Base-by-base conservation (phyloP, 2,329 filamentous ascomycete genomes). In the Fusarium udum region DNA sequence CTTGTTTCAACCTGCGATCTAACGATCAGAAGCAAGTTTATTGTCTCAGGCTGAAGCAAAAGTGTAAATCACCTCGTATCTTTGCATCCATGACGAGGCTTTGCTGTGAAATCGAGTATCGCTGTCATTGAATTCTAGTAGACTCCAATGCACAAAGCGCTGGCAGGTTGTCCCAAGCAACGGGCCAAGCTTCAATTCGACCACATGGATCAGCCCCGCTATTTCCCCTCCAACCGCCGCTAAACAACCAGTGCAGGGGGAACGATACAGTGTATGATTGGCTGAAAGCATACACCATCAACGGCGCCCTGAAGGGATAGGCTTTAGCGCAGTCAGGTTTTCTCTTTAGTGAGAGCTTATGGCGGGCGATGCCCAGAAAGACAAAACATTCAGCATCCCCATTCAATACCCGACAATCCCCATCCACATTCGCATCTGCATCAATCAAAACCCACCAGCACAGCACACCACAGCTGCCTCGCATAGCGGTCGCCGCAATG, bases 401-500 rank as follows among this genome's bases (percentile, higher is more conserved):
- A 65, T 57, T 57, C 58, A 65, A 62, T 69, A 68, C 73, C 73
- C 61, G 58, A 59, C 67, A 64, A 63, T 72, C 64, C 59, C 40
- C 59, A 67, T 64, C 28, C 56, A 37, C 59, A 64, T 64, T n/a
- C 52, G 61, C 49, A 65, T 40, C 55, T 64, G 49, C 64, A 45
- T 64, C 59, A 40, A 58, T 48, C 56, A 59, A 20, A 67, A 37
- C 34, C 62, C 60, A 26, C 58, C 59, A 67, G 18, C 57, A 67
- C 62, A 58, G 61, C 51, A 67, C 26, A 52, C 52, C 39, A 60
- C 37, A 43, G 49, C 49, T 45, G 51, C 48, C 40, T 65, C 55
- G 61, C 67, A 66, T 62, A 58, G 60, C 59, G 71, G 71, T 62
- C 55, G 74, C 75, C 75, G 78, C 74, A 74, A 81, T 81, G 80